Evolutionary conservation across 2,329 filamentous ascomycete genomes (phyloP), one percentile per base, ranked within the genome.

Genomic region (Neonectria sp.): DNA sequence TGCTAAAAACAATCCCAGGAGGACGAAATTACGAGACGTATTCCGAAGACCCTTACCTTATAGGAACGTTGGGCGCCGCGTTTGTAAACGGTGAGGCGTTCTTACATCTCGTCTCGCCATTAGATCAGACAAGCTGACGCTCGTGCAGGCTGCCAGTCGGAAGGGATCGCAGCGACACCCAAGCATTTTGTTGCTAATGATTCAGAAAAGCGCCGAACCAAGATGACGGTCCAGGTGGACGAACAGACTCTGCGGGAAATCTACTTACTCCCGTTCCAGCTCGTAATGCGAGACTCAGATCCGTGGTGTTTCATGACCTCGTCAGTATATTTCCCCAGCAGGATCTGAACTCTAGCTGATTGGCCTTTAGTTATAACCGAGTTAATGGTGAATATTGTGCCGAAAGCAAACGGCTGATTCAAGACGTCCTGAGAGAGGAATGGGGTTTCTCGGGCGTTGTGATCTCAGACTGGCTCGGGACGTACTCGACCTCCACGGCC

Each of bases 211-310:
- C 60, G 65, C 21, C 67, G 74, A 58, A 73, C 49, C 55, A 73
- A 49, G 59, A 63, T n/a, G 49, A 67, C 13, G 55, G 46, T 35
- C 1, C 29, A 64, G 21, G 33, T 78, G 29, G 68, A 67, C n/a
- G 69, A 75, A 56, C 70, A 73, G 9, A 70, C 73, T 0, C 59
- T 77, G 11, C 66, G 75, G 2, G 76, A 77, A 11, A 80, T 84
- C 37, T 84, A 84, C 60, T 71, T 82, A 31, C 68, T 79, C n/a
- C 80, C 83, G 0, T 84, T 84, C 64, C 78, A 84, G 67, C 76
- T 84, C 31, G 79, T 80, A 6, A 71, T 82, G 21, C 78, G 78
- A n/a, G 13, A 31, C 6, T 88, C 89, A 21, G 89, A 90, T 62
- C 89, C 90, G 13, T 91, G 89, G 89, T 56, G 49, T 7, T 6